Conservation (phyloP, 1,284 basidiomycete genomes). For the Phylloporus sp. region DNA sequence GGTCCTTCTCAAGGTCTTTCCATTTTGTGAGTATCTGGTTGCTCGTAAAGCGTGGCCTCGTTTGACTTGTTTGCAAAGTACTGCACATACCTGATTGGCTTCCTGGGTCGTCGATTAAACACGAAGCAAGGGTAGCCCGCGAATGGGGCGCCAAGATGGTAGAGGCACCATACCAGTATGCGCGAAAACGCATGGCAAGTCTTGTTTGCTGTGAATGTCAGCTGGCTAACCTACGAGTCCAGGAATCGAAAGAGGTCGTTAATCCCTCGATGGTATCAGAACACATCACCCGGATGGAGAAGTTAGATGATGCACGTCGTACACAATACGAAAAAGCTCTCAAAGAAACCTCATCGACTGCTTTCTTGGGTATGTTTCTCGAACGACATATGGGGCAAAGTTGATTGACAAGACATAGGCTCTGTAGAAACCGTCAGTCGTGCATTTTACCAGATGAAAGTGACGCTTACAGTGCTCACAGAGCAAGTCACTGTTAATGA, state of each 20-base stretch:
- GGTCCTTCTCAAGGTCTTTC: conserved; percentile 15
- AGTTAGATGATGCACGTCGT: conserved; percentile 8
- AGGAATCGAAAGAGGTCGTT: neutral
- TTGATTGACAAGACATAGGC: too few species aligned
- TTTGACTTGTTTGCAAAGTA: conserved; percentile 4
- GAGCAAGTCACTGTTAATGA: conserved; percentile 1
- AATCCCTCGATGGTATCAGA: conserved; percentile 16
- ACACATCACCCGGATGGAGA: conserved; percentile 18
- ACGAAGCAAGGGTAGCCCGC: conserved; percentile 1
- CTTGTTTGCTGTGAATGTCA: neutral
- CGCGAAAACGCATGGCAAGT: conserved; percentile 17
- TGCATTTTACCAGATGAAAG: too few species aligned
- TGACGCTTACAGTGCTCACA: neutral
- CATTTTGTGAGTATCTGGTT: conserved; percentile 19
- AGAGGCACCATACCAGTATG: conserved; percentile 19
- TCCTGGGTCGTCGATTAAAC: conserved; percentile 16
- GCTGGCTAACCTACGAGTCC: too few species aligned
- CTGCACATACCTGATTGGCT: conserved; percentile 20
- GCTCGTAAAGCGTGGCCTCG: too few species aligned
- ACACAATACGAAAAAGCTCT: conserved; percentile 9
- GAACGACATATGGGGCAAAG: neutral
- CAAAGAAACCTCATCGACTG: conserved; percentile 14
- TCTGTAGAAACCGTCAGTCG: conserved; percentile 23
- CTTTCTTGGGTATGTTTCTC: conserved; percentile 13
- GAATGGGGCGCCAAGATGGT: conserved; percentile 6